phyloP scores from a whole-genome alignment of 73 alveolate species.

The Uronychia binucleata region DNA sequence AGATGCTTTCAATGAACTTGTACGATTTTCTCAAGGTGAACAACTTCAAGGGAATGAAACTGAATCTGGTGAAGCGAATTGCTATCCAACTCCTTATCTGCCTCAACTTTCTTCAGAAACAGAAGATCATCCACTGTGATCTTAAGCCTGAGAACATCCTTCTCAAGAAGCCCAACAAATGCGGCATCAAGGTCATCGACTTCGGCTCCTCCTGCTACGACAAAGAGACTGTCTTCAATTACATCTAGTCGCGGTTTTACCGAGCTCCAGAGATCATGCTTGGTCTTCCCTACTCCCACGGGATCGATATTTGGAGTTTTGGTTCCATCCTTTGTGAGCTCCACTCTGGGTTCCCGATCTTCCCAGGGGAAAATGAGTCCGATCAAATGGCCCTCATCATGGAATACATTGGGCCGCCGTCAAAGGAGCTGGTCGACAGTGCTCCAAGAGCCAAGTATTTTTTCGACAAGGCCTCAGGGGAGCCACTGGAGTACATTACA shows the following conservation, averaged over 20 bases:
- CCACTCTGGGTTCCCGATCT: conserved; percentile 73
- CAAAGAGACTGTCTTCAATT: conserved; percentile 23
- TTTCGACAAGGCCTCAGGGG: conserved; percentile 34
- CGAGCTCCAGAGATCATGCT: conserved; percentile 91
- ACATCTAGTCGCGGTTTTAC: conserved; percentile 60
- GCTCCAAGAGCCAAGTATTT: conserved; percentile 48
- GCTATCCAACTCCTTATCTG: conserved; percentile 40
- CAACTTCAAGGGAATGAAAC: conserved; percentile 25
- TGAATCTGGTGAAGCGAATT: conserved; percentile 14
- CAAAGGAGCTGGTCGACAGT: conserved; percentile 34
- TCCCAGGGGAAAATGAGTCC: conserved; percentile 78
- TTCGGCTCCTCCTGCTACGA: conserved; percentile 53
- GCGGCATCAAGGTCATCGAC: conserved; percentile 78
- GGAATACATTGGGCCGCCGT: conserved; percentile 70
- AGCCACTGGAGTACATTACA: neutral
- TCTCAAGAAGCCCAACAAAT: conserved; percentile 62
- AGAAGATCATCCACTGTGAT: conserved; percentile 47
- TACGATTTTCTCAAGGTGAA: conserved; percentile 31
- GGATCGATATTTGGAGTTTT: conserved; percentile 90
- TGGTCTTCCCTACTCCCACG: conserved; percentile 79
- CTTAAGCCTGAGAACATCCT: conserved; percentile 46
- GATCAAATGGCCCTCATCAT: conserved; percentile 69
- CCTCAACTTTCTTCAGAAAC: conserved; percentile 48
- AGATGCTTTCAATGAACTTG: conserved; percentile 37
- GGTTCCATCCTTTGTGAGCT: conserved; percentile 86